Percentiles rank a stretch among this genome's conserved stretches.
These are phyloP conservation scores for Pyrenochaeta sp. DNA, from an alignment of 2,329 filamentous ascomycete species.

Conservation along the genomic window DNA sequence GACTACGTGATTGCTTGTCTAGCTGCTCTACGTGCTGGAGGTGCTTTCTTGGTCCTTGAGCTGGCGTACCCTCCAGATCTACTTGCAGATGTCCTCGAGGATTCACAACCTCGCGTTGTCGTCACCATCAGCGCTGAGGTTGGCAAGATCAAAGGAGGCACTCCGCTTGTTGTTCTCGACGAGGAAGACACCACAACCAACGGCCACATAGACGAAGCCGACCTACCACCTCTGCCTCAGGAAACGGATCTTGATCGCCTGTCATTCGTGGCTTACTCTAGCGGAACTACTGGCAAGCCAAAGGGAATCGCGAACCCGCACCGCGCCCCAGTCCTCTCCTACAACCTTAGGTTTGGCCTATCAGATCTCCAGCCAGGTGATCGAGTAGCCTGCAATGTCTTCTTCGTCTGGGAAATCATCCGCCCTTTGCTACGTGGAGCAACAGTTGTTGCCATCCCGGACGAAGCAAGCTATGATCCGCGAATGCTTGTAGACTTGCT, in stretches of 20 bases:
- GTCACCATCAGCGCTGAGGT: constrained; percentile 72
- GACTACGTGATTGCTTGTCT: constrained; percentile 82
- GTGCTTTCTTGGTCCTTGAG: constrained; percentile 81
- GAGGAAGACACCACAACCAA: constrained; percentile 40
- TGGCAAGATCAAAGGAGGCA: constrained; percentile 68
- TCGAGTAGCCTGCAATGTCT: constrained; percentile 85
- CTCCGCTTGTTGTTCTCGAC: constrained; percentile 72
- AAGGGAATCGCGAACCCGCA: constrained; percentile 85
- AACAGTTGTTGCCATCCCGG: constrained; percentile 76
- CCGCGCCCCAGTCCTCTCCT: constrained; percentile 75
- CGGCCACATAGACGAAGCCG: constrained; percentile 50
- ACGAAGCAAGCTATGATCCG: constrained; percentile 80
- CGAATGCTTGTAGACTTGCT: constrained; percentile 76
- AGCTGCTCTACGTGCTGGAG: constrained; percentile 78
- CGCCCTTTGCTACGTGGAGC: constrained; percentile 78
- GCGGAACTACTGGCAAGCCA: constrained; percentile 78
- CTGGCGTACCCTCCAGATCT: constrained; percentile 78
- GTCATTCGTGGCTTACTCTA: constrained; percentile 82
- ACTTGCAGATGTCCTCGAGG: constrained; percentile 77
- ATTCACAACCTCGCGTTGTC: constrained; percentile 74
- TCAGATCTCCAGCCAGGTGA: constrained; percentile 75
- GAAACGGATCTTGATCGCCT: constrained; percentile 76
- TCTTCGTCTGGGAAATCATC: constrained; percentile 86
- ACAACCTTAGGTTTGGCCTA: constrained; percentile 73
- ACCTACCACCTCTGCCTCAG: constrained; percentile 61